Percentiles rank a stretch among this genome's conserved stretches.
Conservation (phyloP, 208 protist genomes). For the Leishmania gerbilli region DNA sequence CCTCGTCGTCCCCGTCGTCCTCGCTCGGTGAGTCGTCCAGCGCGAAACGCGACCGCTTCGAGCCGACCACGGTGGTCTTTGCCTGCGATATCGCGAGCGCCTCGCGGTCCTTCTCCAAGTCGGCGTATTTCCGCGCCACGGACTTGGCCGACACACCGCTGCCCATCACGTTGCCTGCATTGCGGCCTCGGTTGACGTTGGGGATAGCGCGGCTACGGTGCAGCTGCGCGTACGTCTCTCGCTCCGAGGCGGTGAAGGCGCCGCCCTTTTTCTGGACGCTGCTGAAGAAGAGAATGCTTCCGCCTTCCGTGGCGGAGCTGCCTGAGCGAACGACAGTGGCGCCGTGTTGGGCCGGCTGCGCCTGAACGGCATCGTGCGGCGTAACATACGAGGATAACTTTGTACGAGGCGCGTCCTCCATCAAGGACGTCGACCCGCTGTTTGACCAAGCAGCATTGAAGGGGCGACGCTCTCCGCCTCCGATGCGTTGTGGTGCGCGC, state of each 20-base stretch:
- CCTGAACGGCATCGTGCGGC: conserved; percentile 59
- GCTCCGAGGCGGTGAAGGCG: conserved; percentile 71
- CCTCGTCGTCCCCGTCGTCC: conserved; percentile 34
- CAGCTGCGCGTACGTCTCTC: conserved; percentile 72
- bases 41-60: conserved; percentile 37
- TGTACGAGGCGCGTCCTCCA: conserved; percentile 27
- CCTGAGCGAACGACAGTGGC: conserved; percentile 72
- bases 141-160: conserved; percentile 21
- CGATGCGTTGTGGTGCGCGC: not conserved
- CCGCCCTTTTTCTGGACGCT: conserved; percentile 83
- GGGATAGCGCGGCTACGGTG: conserved; percentile 52
- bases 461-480: not conserved
- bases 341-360: conserved; percentile 67
- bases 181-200: conserved; percentile 31
- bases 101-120: conserved; percentile 35
- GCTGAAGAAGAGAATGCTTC: conserved; percentile 80
- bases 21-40: conserved; percentile 34
- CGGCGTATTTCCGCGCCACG: conserved; percentile 31
- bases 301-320: conserved; percentile 39
- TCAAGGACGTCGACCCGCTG: not conserved
- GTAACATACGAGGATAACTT: conserved; percentile 51
- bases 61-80: conserved; percentile 20
- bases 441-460: not conserved
- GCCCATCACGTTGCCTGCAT: conserved; percentile 26
- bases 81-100: conserved; percentile 30